Evolutionary conservation across 2,329 filamentous ascomycete genomes (phyloP), one percentile per base, ranked within the genome.

Genomic region (Hypoxylon sp.): DNA sequence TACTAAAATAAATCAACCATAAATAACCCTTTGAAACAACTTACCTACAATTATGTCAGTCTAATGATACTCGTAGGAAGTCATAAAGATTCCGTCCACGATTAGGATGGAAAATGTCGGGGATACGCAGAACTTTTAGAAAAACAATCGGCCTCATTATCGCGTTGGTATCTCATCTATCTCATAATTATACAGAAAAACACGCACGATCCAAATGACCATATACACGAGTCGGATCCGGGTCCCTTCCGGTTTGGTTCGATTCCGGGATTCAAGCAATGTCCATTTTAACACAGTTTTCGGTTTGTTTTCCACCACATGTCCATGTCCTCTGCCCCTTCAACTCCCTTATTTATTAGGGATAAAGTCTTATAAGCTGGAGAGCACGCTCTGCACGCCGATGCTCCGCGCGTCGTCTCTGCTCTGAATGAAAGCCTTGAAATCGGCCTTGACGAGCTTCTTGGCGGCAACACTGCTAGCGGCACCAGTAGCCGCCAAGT

Each of bases 371-470:
- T 70, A 87, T 71, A 94, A 78, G 55, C 88, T 86, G 74, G 90
- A 90, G 76, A 98, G 83, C 55, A 96, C 92, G 77, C 91, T 90
- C 82, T 97, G 94, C 74, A 98, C 92, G 0, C 92, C 94, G 22
- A 91, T 87, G 71, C 88, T 94, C 67, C 89, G 88, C 29, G 90
- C 91, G 81, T 98, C 95, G 78, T 98, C 95, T 68, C 95, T 87
- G 81, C 89, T 91, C 78, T 93, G 86, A 66, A 98, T 90, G 86
- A 95, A 98, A 1, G 91, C 90, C 81, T 92, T 91, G 78, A 98
- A 90, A 77, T 93, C 91, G 24, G 88, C 84, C 83, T 90, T 92
- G 67, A 82, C 85, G 75, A 88, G 80, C 78, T 86, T 89, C 76
- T 85, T 88, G 13, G 76, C 75, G 75, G 84, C 63, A 79, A 78